Evolutionary conservation across 371 early-diverging fungal species (phyloP), one percentile per base, ranked within the genome.

Genomic region (Apophysomyces trapeziformis): DNA sequence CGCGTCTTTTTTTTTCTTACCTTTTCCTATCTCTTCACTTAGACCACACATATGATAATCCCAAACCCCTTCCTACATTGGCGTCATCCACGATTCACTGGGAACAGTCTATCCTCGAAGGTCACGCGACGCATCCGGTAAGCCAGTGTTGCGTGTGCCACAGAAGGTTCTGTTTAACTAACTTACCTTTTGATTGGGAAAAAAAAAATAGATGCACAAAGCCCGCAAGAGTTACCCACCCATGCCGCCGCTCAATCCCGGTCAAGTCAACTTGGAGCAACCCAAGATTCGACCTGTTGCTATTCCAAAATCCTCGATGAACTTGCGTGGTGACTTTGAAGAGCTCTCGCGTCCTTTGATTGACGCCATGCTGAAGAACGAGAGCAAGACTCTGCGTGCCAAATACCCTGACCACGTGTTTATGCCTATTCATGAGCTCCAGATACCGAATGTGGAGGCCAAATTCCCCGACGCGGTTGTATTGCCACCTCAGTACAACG

Each of bases 61-160:
- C 82, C 46, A 80, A 79, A 18, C 68, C 79, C 0, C 57, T 75
- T 1, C 91, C 88, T 13, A 72, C 69, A 32, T 69, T 89, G 16
- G 50, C 68, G 3, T 78, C 79, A 3, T 73, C 86, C 7, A 72
- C 80, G 3, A 71, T 89, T n/a, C 84, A 87, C 58, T 92, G 92
- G 92, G 92, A 92, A 65, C 90, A 89, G 68, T 76, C 84, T 44
- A 80, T 92, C 21, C 71, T 90, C 11, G 92, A 92, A 67, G 92
- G 92, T 12, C 92, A 92, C 63, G 88, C 90, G n/a, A 90, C 90
- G 0, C 92, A 92, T 68, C 92, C 92, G 9, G 87, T 87, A 84
- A 80, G 79, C 72, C n/a, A 47, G 7, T 43, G 14, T 43, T 60
- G 16, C 41, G 21, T 47, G 12, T 57, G 11, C 37, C 45, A 18